Conservation (phyloP, 1,139 yeast genomes). For the Taphrina sp. region DNA sequence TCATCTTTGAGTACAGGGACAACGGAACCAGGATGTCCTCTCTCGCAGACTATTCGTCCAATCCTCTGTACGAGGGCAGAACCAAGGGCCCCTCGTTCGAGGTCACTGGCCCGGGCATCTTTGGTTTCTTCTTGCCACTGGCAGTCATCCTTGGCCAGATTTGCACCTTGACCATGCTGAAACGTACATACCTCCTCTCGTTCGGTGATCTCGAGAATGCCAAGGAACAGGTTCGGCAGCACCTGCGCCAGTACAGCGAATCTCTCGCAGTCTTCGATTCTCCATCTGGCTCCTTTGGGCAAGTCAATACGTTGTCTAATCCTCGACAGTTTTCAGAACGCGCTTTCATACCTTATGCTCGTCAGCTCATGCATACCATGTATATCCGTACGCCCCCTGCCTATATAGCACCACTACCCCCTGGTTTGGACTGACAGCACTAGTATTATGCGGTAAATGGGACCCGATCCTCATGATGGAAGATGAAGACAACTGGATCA, state of each 20-base stretch:
- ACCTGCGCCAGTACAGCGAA: slow-evolving; percentile 34
- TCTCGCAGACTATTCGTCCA: background rate
- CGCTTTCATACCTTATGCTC: slow-evolving; percentile 39
- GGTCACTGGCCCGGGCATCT: slow-evolving; percentile 38
- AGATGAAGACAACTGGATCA: slow-evolving; percentile 40
- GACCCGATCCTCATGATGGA: slow-evolving; percentile 39
- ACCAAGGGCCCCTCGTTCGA: slow-evolving; percentile 24
- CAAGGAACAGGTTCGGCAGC: slow-evolving; percentile 32
- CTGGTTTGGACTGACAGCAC: too few species aligned
- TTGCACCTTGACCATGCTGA: slow-evolving; percentile 37
- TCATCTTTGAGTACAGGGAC: slow-evolving; percentile 5
- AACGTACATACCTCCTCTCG: slow-evolving; percentile 34
- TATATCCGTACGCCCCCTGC: slow-evolving; percentile 31
- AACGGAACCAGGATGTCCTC: slow-evolving; percentile 6
- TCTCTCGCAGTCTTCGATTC: slow-evolving; percentile 32
- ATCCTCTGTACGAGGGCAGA: slow-evolving; percentile 18
- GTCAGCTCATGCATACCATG: slow-evolving; percentile 38
- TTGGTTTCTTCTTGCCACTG: slow-evolving; percentile 40
- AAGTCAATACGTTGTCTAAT: background rate
- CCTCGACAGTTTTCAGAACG: slow-evolving; percentile 19
- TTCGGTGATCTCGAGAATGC: slow-evolving; percentile 11
- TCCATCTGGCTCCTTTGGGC: background rate
- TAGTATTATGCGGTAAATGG: slow-evolving; percentile 38
- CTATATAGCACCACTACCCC: too few species aligned
- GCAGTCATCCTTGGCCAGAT: slow-evolving; percentile 39